These are phyloP conservation scores for Aspergillus unguis DNA, from an alignment of 2,329 filamentous ascomycete species.

Conservation along the genomic window DNA sequence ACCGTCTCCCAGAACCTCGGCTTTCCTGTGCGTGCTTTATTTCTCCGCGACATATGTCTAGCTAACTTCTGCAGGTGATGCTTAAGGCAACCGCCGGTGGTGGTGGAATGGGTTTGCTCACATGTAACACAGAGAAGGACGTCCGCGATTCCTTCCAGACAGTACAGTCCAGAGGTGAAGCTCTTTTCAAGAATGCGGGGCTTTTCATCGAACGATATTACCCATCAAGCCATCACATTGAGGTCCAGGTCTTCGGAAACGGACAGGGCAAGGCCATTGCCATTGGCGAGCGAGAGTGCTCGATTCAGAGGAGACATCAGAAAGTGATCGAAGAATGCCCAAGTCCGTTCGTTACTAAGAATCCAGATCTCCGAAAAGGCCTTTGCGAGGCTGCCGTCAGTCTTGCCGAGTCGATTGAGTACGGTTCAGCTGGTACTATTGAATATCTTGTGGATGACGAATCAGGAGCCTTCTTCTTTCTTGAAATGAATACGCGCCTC, in stretches of 20 bases:
- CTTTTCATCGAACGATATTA: conserved; percentile 85
- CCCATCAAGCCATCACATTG: conserved; percentile 74
- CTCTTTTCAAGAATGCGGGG: conserved; percentile 78
- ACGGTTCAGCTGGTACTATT: conserved; percentile 84
- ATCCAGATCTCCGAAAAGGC: conserved; percentile 60
- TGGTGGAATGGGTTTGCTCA: conserved; percentile 81
- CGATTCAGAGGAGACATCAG: conserved; percentile 80
- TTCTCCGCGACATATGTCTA: neutral
- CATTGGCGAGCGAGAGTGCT: conserved; percentile 86
- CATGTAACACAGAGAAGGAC: conserved; percentile 65
- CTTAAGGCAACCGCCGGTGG: conserved; percentile 78
- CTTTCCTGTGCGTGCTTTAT: conserved; percentile 41
- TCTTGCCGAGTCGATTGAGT: conserved; percentile 56
- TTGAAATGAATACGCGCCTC: conserved; percentile 59
- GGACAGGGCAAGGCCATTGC: conserved; percentile 72
- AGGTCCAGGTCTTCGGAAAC: conserved; percentile 89
- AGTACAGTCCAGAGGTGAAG: conserved; percentile 70
- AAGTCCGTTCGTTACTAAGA: conserved; percentile 60
- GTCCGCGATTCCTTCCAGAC: conserved; percentile 68
- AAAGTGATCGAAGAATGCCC: conserved; percentile 90
- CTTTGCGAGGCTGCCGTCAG: conserved; percentile 67
- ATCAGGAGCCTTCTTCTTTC: conserved; percentile 70
- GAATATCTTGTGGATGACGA: conserved; percentile 88
- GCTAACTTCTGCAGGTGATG: conserved; percentile 48
- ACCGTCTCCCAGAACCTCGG: conserved; percentile 45